Percentiles rank a stretch among this genome's conserved stretches.
Evolutionary conservation across 192 early-diverging fungal genomes (phyloP).

Genomic region (Podila epigama): DNA sequence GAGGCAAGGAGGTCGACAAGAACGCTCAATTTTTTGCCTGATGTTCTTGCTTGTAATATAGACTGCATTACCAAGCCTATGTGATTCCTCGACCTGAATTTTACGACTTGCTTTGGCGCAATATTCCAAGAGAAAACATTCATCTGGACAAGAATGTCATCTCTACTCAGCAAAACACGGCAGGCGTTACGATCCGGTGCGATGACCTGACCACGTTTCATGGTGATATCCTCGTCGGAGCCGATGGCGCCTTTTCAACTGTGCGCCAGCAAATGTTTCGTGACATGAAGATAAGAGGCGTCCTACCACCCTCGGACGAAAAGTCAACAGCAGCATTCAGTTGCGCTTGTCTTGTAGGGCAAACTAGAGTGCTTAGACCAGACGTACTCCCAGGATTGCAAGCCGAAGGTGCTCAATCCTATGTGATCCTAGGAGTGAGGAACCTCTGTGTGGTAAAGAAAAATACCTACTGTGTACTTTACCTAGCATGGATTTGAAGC

Average conservation of each 20-base stretch:
- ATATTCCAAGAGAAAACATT: slow-evolving; percentile 9
- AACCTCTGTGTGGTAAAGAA: too few relatives aligned
- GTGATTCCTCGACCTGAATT: slow-evolving; percentile 9
- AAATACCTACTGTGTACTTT: neutral
- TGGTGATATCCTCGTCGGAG: neutral
- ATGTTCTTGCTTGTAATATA: neutral
- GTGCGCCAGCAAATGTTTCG: neutral
- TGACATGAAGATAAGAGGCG: neutral
- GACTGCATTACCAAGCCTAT: neutral
- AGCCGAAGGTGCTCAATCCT: neutral
- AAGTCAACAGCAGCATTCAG: neutral
- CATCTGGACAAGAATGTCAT: slow-evolving; percentile 8
- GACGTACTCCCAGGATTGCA: neutral
- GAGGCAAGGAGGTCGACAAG: neutral
- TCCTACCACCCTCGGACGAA: neutral
- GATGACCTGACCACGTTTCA: neutral
- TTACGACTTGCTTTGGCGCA: neutral
- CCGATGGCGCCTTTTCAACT: neutral
- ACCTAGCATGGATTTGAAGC: neutral
- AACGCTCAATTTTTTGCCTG: neutral
- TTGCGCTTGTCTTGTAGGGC: neutral
- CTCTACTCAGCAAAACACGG: neutral
- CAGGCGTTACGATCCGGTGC: neutral
- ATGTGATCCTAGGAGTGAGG: neutral
- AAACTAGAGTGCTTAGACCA: neutral